phyloP scores from a whole-genome alignment of 495 filamentous ascomycete genomes.

The Aspergillus egyptiacus region DNA sequence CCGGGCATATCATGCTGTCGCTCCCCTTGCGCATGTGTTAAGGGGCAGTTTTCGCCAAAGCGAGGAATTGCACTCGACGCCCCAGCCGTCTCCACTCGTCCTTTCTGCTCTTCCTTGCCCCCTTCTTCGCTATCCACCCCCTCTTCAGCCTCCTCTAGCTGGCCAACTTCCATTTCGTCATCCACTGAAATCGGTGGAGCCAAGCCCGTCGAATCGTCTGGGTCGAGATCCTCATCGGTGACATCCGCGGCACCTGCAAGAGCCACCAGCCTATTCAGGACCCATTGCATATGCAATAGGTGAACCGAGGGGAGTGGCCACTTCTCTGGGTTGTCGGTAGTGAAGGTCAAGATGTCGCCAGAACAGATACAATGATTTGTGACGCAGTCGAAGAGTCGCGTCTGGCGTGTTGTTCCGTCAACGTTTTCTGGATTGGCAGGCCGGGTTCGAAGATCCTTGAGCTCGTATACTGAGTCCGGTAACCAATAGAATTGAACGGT shows the following conservation, averaged over 20 bases:
- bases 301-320: background rate
- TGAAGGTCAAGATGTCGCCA: background rate
- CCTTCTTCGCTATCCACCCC: background rate
- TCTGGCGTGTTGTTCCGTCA: background rate
- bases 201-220: background rate
- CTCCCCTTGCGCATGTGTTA: no score
- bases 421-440: background rate
- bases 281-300: conserved; percentile 5
- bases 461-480: no score
- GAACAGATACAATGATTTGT: background rate
- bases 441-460: background rate
- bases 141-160: background rate
- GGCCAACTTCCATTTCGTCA: background rate
- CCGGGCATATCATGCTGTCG: no score
- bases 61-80: no score
- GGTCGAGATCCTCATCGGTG: background rate
- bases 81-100: no score
- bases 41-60: no score
- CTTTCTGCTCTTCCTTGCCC: no score
- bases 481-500: background rate
- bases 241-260: background rate
- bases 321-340: background rate
- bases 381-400: background rate
- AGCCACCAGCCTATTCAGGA: background rate
- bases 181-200: background rate